Percentiles rank a stretch among this genome's conserved stretches.
phyloP scores from a whole-genome alignment of 345 rosid genomes.

The Salix brachista region DNA sequence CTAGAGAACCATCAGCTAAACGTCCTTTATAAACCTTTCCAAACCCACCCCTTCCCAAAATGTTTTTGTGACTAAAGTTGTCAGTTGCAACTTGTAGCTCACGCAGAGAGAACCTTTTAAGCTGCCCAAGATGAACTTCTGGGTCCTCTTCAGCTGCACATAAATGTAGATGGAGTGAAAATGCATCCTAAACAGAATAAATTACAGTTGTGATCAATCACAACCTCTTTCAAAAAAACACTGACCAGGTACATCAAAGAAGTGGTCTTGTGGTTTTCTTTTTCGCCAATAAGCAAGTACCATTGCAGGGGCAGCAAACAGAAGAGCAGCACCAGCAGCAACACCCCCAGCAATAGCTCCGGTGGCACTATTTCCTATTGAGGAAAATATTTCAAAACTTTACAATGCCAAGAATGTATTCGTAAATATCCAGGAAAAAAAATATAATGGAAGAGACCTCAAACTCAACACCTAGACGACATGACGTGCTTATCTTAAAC shows the following conservation, averaged over 20 bases:
- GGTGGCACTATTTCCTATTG: constrained; percentile 55
- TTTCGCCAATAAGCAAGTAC: constrained; percentile 71
- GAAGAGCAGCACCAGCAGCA: constrained; percentile 92
- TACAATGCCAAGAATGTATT: neutral
- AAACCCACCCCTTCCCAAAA: constrained; percentile 86
- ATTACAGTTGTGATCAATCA: constrained; percentile 2
- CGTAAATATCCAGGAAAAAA: neutral
- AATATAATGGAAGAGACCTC: neutral
- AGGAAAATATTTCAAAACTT: constrained; percentile 13
- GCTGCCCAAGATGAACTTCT: constrained; percentile 87
- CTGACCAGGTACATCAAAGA: constrained; percentile 96
- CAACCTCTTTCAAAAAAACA: constrained; percentile 7
- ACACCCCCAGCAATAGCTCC: constrained; percentile 97
- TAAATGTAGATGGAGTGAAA: constrained; percentile 8
- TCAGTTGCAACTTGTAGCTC: constrained; percentile 87
- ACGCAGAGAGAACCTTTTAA: constrained; percentile 77
- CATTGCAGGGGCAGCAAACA: constrained; percentile 89
- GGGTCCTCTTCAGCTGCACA: constrained; percentile 94
- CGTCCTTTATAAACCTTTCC: constrained; percentile 93
- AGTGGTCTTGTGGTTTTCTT: constrained; percentile 76
- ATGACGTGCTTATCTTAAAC: neutral
- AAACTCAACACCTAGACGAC: neutral
- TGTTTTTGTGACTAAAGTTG: constrained; percentile 59
- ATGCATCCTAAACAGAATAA: neutral
- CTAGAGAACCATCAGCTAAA: constrained; percentile 65